These are phyloP conservation scores for Amanita rimosa DNA, from an alignment of 768 basidiomycete genomes.

Conservation along the genomic window DNA sequence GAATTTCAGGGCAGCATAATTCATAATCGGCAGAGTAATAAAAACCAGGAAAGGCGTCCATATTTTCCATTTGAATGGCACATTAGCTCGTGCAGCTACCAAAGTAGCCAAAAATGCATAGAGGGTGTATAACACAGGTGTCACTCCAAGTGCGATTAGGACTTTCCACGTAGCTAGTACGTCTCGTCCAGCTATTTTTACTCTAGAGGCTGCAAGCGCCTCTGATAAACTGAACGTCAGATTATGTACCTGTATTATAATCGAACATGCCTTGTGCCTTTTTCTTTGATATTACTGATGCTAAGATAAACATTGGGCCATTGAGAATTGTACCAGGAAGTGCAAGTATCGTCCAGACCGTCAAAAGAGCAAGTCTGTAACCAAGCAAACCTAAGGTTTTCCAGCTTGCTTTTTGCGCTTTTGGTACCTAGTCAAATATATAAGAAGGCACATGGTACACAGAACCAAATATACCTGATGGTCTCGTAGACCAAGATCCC, in stretches of 20 bases:
- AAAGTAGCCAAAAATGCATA: slow-evolving; percentile 76
- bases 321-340: slow-evolving; percentile 88
- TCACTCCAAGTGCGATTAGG: slow-evolving; percentile 82
- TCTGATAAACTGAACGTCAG: slow-evolving; percentile 34
- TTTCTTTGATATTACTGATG: slow-evolving; percentile 74
- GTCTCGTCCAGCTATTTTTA: slow-evolving; percentile 93
- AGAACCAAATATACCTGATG: slow-evolving; percentile 56
- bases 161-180: slow-evolving; percentile 99
- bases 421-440: slow-evolving; percentile 51
- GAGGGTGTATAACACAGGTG: slow-evolving; percentile 74
- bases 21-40: slow-evolving; percentile 73
- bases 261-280: slow-evolving; percentile 70
- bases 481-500: slow-evolving; percentile 86
- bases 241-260: neutral
- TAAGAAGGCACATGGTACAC: neutral
- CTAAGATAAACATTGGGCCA: slow-evolving; percentile 86
- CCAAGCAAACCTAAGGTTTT: slow-evolving; percentile 75
- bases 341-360: slow-evolving; percentile 75
- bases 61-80: slow-evolving; percentile 50
- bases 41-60: slow-evolving; percentile 74
- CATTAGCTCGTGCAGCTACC: slow-evolving; percentile 56
- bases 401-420: slow-evolving; percentile 78
- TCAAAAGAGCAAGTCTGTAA: slow-evolving; percentile 71
- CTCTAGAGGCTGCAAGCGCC: slow-evolving; percentile 89
- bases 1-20: slow-evolving; percentile 90